phyloP scores from a whole-genome alignment of 495 filamentous ascomycete genomes.

The Sporormia fimetaria region DNA sequence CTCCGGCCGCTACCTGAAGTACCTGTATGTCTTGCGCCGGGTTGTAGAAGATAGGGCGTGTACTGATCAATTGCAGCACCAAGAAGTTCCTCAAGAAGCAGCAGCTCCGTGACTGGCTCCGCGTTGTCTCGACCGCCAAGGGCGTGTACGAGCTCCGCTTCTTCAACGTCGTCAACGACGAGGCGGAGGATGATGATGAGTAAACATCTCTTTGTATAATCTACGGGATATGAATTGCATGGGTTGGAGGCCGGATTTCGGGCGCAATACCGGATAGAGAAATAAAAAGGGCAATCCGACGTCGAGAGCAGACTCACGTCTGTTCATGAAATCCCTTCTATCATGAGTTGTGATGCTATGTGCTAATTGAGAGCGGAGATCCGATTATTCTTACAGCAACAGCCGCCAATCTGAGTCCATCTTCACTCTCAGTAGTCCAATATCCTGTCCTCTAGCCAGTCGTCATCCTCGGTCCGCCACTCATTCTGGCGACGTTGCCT shows the following conservation, averaged over 20 bases:
- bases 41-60: not conserved
- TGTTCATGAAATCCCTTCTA: too few relatives aligned
- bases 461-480: not conserved
- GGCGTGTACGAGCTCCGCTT: constrained; percentile 98
- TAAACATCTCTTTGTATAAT: constrained; percentile 41
- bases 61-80: constrained; percentile 47
- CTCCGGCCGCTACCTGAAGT: constrained; percentile 98
- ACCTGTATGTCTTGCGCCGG: constrained; percentile 57
- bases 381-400: too few relatives aligned
- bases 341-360: too few relatives aligned
- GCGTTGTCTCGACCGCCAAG: constrained; percentile 91
- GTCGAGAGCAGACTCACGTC: too few relatives aligned
- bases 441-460: constrained; percentile 12
- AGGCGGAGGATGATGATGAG: constrained; percentile 92
- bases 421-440: constrained; percentile 13
- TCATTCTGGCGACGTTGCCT: not conserved
- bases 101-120: constrained; percentile 98
- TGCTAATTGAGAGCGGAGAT: too few relatives aligned
- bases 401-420: too few relatives aligned
- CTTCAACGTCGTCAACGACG: constrained; percentile 99
- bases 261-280: too few relatives aligned
- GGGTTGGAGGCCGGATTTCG: too few relatives aligned
- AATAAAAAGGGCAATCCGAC: too few relatives aligned
- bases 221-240: constrained; percentile 9
- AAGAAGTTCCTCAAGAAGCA: constrained; percentile 99